Evolutionary conservation across 306 rosid species (phyloP).

Genomic region (Clitoria ternatea): DNA sequence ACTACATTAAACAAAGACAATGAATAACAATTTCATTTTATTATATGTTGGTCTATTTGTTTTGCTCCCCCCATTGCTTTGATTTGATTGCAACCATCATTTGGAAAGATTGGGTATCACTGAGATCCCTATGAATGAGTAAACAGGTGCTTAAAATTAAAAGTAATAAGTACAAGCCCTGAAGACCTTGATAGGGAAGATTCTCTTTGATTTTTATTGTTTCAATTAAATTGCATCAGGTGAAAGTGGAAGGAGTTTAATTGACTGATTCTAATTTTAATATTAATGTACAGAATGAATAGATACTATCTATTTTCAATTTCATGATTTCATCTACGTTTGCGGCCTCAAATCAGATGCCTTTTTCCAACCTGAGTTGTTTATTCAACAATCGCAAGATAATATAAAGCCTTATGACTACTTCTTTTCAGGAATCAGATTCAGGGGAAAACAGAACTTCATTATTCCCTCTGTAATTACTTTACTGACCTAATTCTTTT

Average conservation of each 20-base stretch:
- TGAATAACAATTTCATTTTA: background rate
- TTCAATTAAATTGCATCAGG: background rate
- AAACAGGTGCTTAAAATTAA: too few species aligned
- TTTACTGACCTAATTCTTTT: too few species aligned
- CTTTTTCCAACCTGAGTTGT: background rate
- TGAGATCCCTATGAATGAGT: too few species aligned
- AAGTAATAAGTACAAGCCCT: too few species aligned
- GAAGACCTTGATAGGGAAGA: background rate
- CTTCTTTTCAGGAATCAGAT: background rate
- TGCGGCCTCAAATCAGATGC: background rate
- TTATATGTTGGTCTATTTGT: background rate
- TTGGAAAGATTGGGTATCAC: too few species aligned
- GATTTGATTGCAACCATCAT: background rate
- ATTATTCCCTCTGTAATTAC: too few species aligned
- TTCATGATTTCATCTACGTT: background rate
- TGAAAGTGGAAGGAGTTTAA: background rate
- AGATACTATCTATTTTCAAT: background rate
- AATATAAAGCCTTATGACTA: background rate
- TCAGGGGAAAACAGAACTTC: too few species aligned
- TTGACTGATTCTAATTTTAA: too few species aligned
- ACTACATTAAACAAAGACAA: background rate
- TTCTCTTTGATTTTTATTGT: background rate
- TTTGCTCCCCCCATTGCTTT: background rate
- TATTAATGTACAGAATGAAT: too few species aligned
- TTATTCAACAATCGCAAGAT: background rate